A percentile compares a stretch with the other conserved stretches of the same genome.
These are phyloP conservation scores for Ophiostoma populinum DNA, from an alignment of 2,329 filamentous ascomycete genomes.

Conservation along the genomic window DNA sequence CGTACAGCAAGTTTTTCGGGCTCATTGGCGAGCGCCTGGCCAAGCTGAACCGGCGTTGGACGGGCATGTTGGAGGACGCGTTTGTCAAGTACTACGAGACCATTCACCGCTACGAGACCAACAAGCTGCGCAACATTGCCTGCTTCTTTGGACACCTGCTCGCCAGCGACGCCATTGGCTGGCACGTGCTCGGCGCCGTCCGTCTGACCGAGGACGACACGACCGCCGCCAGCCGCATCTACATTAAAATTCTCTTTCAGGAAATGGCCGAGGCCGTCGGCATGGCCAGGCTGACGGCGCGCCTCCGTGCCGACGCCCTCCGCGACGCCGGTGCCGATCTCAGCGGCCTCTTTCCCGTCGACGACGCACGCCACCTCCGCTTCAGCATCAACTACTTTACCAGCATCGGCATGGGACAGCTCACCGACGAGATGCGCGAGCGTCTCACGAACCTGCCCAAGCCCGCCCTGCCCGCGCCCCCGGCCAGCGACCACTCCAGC, in stretches of 20 bases:
- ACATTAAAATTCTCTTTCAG: slow-evolving; percentile 95
- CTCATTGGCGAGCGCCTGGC: slow-evolving; percentile 87
- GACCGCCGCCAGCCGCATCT: slow-evolving; percentile 89
- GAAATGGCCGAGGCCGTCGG: slow-evolving; percentile 78
- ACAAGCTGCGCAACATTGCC: slow-evolving; percentile 84
- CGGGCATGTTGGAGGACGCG: slow-evolving; percentile 73
- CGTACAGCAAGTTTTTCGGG: slow-evolving; percentile 95
- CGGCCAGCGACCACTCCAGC: slow-evolving; percentile 15
- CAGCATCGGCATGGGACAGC: slow-evolving; percentile 83
- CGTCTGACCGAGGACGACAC: slow-evolving; percentile 95
- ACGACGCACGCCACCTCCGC: slow-evolving; percentile 75
- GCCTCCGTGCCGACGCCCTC: slow-evolving; percentile 50
- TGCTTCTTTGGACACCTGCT: slow-evolving; percentile 88
- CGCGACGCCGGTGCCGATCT: slow-evolving; percentile 50
- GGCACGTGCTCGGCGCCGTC: slow-evolving; percentile 73
- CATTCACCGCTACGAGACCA: slow-evolving; percentile 93
- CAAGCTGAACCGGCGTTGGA: slow-evolving; percentile 91
- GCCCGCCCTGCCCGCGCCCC: slow-evolving; percentile 54
- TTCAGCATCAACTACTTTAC: slow-evolving; percentile 99
- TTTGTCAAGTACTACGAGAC: slow-evolving; percentile 94
- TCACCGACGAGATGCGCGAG: slow-evolving; percentile 92
- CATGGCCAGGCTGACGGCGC: slow-evolving; percentile 58
- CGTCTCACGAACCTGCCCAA: slow-evolving; percentile 80
- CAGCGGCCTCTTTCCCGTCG: slow-evolving; percentile 73
- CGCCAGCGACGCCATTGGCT: slow-evolving; percentile 73